phyloP scores from a whole-genome alignment of 805 yeast genomes.

The Ogataea naganishii region DNA sequence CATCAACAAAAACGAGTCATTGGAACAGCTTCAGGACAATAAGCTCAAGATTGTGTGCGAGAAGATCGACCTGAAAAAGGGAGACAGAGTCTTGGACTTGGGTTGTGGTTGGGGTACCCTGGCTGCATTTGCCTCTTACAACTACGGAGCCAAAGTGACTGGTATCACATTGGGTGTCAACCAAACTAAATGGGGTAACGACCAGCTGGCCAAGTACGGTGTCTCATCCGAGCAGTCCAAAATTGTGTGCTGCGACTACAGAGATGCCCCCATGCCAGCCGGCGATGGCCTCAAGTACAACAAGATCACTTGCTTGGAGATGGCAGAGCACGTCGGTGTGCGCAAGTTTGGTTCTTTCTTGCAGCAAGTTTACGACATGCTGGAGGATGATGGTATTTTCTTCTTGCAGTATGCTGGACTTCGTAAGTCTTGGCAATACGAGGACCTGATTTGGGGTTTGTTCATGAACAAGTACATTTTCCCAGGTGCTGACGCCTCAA shows the following conservation, averaged over 20 bases:
- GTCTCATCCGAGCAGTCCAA: slow-evolving; percentile 59
- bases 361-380: slow-evolving; percentile 73
- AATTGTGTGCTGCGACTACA: slow-evolving; percentile 78
- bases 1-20: slow-evolving; percentile 59
- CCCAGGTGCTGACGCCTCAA: slow-evolving; percentile 97
- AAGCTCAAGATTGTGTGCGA: slow-evolving; percentile 82
- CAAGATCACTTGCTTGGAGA: slow-evolving; percentile 85
- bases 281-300: slow-evolving; percentile 47
- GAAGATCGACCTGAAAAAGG: slow-evolving; percentile 64
- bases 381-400: slow-evolving; percentile 88
- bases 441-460: slow-evolving; percentile 88
- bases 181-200: slow-evolving; percentile 87
- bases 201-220: slow-evolving; percentile 59
- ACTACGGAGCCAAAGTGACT: slow-evolving; percentile 78
- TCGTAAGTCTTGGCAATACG: slow-evolving; percentile 91
- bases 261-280: slow-evolving; percentile 77
- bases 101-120: slow-evolving; percentile 98
- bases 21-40: slow-evolving; percentile 81
- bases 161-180: slow-evolving; percentile 86
- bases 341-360: slow-evolving; percentile 71
- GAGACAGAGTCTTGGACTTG: slow-evolving; percentile 71
- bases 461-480: slow-evolving; percentile 93
- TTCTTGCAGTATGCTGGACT: slow-evolving; percentile 84
- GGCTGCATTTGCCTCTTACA: slow-evolving; percentile 73
- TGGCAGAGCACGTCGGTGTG: slow-evolving; percentile 96